Conservation (phyloP, 208 protist genomes). For the Porcisia hertigi region DNA sequence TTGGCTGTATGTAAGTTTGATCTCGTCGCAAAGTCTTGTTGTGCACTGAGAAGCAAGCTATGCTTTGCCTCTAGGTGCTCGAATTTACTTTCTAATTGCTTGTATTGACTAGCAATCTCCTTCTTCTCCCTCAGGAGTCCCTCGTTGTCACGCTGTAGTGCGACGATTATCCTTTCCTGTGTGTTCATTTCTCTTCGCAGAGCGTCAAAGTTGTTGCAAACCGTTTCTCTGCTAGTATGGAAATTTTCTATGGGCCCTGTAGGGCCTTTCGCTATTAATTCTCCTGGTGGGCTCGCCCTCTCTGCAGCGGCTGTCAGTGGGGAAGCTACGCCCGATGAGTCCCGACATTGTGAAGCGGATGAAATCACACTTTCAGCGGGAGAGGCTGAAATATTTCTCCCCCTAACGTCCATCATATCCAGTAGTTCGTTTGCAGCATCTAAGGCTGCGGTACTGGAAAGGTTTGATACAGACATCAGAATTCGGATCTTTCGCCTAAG, state of each 20-base stretch:
- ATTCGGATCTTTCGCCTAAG: not conserved
- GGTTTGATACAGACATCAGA: not conserved
- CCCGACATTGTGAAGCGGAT: not conserved
- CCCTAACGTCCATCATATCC: conserved; percentile 3
- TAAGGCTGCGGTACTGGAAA: not conserved
- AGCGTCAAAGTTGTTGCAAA: conserved; percentile 19
- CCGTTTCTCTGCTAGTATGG: not conserved
- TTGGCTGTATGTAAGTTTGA: conserved; percentile 33
- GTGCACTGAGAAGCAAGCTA: conserved; percentile 56
- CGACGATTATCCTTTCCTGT: conserved; percentile 68
- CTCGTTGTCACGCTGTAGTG: conserved; percentile 75
- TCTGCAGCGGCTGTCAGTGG: not conserved
- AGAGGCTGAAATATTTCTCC: not conserved
- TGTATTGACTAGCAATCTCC: conserved; percentile 34
- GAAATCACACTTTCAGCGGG: not conserved
- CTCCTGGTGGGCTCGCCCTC: not conserved
- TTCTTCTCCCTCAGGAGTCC: conserved; percentile 53
- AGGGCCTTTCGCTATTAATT: not conserved
- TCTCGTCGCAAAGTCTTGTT: conserved; percentile 27
- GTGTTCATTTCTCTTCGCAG: conserved; percentile 58
- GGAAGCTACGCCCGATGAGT: not conserved
- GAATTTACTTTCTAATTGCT: conserved; percentile 46
- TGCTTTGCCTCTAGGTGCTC: conserved; percentile 73
- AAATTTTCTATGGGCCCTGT: not conserved
- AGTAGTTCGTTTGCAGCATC: conserved; percentile 5